Percentiles rank a stretch among this genome's conserved stretches.
Conservation (phyloP, 257 asterid genomes). For the Solanum virginianum region DNA sequence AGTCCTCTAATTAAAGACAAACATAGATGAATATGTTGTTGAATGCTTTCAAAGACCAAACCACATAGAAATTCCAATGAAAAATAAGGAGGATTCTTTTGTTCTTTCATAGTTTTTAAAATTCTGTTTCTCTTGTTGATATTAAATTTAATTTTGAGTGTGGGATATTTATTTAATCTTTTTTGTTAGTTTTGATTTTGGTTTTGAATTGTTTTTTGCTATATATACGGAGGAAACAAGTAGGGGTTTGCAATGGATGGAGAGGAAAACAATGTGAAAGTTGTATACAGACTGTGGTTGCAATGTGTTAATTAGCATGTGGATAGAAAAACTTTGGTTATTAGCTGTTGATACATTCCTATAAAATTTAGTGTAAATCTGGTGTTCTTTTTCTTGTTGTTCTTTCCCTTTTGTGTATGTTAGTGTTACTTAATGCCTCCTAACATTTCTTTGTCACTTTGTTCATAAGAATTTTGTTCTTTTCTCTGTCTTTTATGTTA, state of each 20-base stretch:
- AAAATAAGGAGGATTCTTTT: slow-evolving; percentile 1
- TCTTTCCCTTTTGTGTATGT: background rate
- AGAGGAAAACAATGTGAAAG: background rate
- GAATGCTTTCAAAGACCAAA: background rate
- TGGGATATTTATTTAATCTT: slow-evolving; percentile 12
- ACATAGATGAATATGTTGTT: background rate
- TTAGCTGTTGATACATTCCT: background rate
- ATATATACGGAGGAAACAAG: slow-evolving; percentile 6
- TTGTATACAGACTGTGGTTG: background rate
- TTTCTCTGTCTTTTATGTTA: background rate
- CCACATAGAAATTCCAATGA: background rate
- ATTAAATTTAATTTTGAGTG: slow-evolving; percentile 5
- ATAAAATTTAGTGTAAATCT: background rate
- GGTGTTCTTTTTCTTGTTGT: background rate
- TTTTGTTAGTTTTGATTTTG: slow-evolving; percentile 4
- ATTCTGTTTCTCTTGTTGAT: background rate
- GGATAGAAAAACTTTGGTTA: background rate
- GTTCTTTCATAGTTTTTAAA: slow-evolving; percentile 5
- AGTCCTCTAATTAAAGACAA: background rate
- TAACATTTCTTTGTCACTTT: background rate
- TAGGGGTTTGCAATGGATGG: background rate
- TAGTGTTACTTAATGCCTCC: background rate
- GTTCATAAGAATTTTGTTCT: background rate
- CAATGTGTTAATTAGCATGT: background rate
- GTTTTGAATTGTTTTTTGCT: slow-evolving; percentile 2